phyloP scores from a whole-genome alignment of 495 filamentous ascomycete genomes.

The Patellaria atrata region DNA sequence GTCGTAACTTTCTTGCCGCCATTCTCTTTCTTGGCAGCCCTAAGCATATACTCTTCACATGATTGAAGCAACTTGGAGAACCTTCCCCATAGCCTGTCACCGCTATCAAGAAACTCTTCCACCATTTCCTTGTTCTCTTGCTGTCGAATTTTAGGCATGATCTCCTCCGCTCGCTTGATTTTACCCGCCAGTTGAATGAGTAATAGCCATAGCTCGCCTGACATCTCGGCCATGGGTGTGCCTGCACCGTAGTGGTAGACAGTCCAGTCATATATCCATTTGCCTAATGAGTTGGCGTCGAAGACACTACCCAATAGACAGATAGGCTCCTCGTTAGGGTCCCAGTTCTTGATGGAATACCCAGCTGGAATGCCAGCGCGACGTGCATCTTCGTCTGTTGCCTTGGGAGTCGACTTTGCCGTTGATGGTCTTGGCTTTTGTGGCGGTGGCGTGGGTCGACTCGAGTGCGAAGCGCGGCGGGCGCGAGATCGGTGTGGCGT shows the following conservation, averaged over 20 bases:
- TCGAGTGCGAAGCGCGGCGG: slow-evolving; percentile 27
- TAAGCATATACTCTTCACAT: slow-evolving; percentile 90
- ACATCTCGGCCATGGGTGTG: slow-evolving; percentile 80
- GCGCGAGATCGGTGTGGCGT: slow-evolving; percentile 16
- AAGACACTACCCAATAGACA: slow-evolving; percentile 91
- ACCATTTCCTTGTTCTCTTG: slow-evolving; percentile 65
- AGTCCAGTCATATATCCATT: slow-evolving; percentile 99
- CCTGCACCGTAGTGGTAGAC: slow-evolving; percentile 78
- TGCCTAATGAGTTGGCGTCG: slow-evolving; percentile 91
- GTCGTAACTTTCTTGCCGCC: slow-evolving; percentile 45
- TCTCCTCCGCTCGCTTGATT: slow-evolving; percentile 81
- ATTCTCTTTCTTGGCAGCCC: slow-evolving; percentile 50
- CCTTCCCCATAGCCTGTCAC: slow-evolving; percentile 73
- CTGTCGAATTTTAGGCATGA: slow-evolving; percentile 54
- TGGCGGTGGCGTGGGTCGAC: slow-evolving; percentile 14
- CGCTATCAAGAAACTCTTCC: slow-evolving; percentile 82
- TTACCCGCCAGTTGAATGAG: slow-evolving; percentile 94
- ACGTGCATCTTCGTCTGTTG: slow-evolving; percentile 74
- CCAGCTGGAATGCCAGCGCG: slow-evolving; percentile 72
- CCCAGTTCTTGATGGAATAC: slow-evolving; percentile 98
- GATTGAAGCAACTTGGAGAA: slow-evolving; percentile 76
- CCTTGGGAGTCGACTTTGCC: slow-evolving; percentile 38
- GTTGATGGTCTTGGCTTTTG: slow-evolving; percentile 20
- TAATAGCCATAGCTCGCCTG: slow-evolving; percentile 88
- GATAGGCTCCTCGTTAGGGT: slow-evolving; percentile 84